Base-by-base conservation (phyloP, 2,329 filamentous ascomycete genomes). In the Lanzia echinophila region DNA sequence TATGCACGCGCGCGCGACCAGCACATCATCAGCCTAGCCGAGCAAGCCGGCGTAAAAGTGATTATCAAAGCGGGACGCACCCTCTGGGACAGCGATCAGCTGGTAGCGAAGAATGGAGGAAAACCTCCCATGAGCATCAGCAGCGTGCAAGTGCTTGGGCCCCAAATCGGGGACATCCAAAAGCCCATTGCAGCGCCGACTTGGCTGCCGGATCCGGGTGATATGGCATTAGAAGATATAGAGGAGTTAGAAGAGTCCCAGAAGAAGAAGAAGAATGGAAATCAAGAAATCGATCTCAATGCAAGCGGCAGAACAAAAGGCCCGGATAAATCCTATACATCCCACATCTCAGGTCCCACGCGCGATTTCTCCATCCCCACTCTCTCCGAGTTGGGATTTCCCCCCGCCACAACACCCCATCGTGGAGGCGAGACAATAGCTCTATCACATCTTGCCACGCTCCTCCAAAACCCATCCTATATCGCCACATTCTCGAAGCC, bases 401-500 rank as follows among this genome's bases (percentile, higher is more conserved):
- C 80, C 44, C 81, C 84, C 1, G 83, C 85, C 1, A 87, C 81
- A 1, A 84, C 84, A 6, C 79, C 79, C 1, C 84, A 88, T 62
- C 76, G 78, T 6, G 87, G 87, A 28, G 87, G 87, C n/a, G 87
- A 91, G 68, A 82, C 75, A 1, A 63, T 78, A 1, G 86, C 86
- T 0, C 70, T 90, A 3, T 66, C 75, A 57, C 72, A 72, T 31
- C 75, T 91, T 1, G 72, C 78, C 8, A 70, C 76, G 3, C 79
- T 88, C 32, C 76, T 87, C 55, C 70, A 74, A 2, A 72, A 90
- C 57, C 75, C 80, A 55, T 75, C 80, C 50, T 90, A 88, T 65
- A 83, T 82, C 0, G 85, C 83, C 1, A 88, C 82, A 0, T 91
- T 91, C 63, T 79, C 84, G 64, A 91, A 91, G 67, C 87, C 87